phyloP scores from a whole-genome alignment of 179 eudicot genomes.

The Camellia oleifera region DNA sequence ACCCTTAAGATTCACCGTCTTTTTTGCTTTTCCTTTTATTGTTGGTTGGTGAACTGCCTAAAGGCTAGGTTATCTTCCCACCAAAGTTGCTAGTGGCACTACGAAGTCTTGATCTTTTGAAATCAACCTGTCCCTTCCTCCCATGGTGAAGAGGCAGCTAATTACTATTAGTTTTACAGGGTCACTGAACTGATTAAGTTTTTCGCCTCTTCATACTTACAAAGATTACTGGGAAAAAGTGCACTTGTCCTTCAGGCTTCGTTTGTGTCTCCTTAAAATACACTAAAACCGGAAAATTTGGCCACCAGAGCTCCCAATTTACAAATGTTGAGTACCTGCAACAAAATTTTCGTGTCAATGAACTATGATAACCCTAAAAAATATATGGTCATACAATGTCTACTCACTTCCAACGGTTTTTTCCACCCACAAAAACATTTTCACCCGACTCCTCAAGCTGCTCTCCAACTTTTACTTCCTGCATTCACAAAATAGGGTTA shows the following conservation, averaged over 20 bases:
- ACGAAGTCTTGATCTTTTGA: no score
- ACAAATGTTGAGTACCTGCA: constrained; percentile 83
- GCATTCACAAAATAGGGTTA: constrained; percentile 9
- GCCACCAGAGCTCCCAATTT: constrained; percentile 99
- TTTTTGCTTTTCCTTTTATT: not conserved
- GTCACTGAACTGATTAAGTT: not conserved
- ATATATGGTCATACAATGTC: not conserved
- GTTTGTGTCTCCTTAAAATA: constrained; percentile 95
- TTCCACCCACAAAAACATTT: constrained; percentile 92
- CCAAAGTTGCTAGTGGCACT: no score
- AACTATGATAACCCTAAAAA: not conserved
- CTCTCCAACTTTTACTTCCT: constrained; percentile 91
- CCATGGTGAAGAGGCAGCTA: no score
- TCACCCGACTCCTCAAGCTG: constrained; percentile 85
- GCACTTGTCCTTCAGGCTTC: constrained; percentile 93
- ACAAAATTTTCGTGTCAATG: not conserved
- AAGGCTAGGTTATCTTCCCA: no score
- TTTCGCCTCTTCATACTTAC: constrained; percentile 42
- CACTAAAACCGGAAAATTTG: constrained; percentile 85
- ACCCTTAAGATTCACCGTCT: not conserved
- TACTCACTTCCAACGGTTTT: constrained; percentile 99
- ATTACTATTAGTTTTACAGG: no score
- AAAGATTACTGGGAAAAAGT: constrained; percentile 93
- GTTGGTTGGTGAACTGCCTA: no score
- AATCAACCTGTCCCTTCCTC: no score